Evolutionary conservation across 176 grass and related monocot species (phyloP), one percentile per base, ranked within the genome.

Genomic region (Pontederia paniculata): DNA sequence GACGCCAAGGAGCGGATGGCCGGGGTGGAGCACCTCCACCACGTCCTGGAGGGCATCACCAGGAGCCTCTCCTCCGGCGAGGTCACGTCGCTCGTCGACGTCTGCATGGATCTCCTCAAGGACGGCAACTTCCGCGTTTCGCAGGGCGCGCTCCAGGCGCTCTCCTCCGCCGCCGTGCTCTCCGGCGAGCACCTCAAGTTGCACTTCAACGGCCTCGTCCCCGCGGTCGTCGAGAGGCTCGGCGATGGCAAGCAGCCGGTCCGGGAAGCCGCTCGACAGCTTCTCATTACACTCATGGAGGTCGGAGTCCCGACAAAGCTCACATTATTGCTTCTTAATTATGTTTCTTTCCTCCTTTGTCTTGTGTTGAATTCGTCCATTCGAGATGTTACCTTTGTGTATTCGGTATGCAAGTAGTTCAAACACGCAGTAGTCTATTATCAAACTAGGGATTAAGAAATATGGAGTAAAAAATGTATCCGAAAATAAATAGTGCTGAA

Each of bases 181-280:
- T 85, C 81, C 60, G 89, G 89, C 50, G 89, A 88, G n/a, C 84
- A 95, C 63, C 79, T 88, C 21, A 85, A 95, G 81, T 69, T 95
- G 52, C 89, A 85, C 65, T 80, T 95, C 21, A 95, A 95, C 23
- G 76, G 66, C 1, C 84, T 95, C 11, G 78, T 95, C 10, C 89
- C 89, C 8, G 69, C 72, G 9, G 50, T 75, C 63, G 89, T 95
- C 6, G 84, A 95, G 70, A 61, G 84, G 7, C 81, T 95, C 15
- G 89, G 84, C 15, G 89, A 95, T 9, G 78, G 89, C 22, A 95
- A 95, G 67, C 89, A 95, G 72, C 89, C 89, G 7, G 89, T 88
- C 5, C 72, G 89, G 4, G 89, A 85, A 52, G 84, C 84, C 1
- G 85, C 81, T 0, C 75, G 84, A 1, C 84, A 88, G 74, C 78